Percentiles rank a stretch among this genome's conserved stretches.
Evolutionary conservation across 345 rosid genomes (phyloP).

Genomic region (Melastoma malabathricum): DNA sequence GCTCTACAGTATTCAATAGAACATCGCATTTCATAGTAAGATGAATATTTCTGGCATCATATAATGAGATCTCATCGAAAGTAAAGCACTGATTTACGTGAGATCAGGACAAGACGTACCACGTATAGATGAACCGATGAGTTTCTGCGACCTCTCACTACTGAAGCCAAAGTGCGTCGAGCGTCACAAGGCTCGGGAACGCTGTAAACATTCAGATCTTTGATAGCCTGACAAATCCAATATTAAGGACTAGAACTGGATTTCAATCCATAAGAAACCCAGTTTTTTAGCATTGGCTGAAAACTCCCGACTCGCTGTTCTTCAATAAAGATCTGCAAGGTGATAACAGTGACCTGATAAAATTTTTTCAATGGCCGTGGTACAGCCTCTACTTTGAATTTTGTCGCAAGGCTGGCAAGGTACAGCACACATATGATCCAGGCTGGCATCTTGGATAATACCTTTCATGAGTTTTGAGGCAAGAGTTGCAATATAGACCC

Average conservation of each 20-base stretch:
- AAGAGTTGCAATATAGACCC: slow-evolving; percentile 28
- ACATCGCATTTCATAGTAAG: no score
- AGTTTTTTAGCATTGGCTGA: background rate
- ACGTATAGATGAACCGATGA: slow-evolving; percentile 17
- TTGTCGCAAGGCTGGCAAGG: no score
- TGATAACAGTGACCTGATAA: background rate
- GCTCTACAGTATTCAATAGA: no score
- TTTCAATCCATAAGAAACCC: background rate
- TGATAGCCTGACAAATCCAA: slow-evolving; percentile 10
- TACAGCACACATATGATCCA: no score
- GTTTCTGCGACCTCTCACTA: slow-evolving; percentile 12
- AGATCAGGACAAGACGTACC: slow-evolving; percentile 3
- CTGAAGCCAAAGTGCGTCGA: slow-evolving; percentile 1
- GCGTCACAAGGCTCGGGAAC: slow-evolving; percentile 40
- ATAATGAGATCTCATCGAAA: no score
- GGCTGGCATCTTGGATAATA: slow-evolving; percentile 1
- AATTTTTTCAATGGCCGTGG: background rate
- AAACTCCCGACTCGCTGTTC: no score
- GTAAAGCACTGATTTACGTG: no score
- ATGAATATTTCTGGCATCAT: no score
- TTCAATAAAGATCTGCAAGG: background rate
- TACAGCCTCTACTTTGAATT: background rate
- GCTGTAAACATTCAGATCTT: slow-evolving; percentile 21
- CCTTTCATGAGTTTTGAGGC: slow-evolving; percentile 20
- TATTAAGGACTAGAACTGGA: background rate